Evolutionary conservation across 2,329 filamentous ascomycete species (phyloP), one percentile per base, ranked within the genome.

Genomic region (Apiospora pterosperma): DNA sequence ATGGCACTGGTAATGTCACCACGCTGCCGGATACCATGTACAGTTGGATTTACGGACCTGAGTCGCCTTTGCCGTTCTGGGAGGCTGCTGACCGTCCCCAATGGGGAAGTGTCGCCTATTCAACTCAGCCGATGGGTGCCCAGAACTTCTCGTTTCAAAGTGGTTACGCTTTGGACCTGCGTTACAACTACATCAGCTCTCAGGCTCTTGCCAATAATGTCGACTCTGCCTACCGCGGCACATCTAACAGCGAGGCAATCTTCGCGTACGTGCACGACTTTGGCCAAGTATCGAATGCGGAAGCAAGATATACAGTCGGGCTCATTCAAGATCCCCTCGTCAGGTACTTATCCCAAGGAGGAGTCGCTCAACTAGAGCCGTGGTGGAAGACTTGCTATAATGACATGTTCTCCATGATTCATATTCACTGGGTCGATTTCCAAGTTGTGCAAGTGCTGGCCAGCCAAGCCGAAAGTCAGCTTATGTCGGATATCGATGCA

Each of bases 11-110:
- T 19, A 75, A 75, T 4, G 31, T 63, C 19, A 75, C 90, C 52
- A 88, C 90, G 76, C 86, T 85, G 0, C 90, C 86, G 65, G 90
- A 88, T 0, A 92, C 90, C 81, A 91, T 93, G 71, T 73, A 78
- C 3, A 83, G 82, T 8, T 82, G 85, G 16, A 81, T 87, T 60
- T 81, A 85, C n/a, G 78, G 94, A 38, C 81, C 94, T 23, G 79
- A 79, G 11, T 92, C 88, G 73, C 91, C 94, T 72, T 91, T 92
- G 68, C 72, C 84, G 41, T 92, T 96, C 72, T 92, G 90, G 69
- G 74, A 82, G 3, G 84, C 84, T 60, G 87, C 88, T 7, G 81
- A 81, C 1, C 74, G 77, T 14, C 80, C 93, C 31, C 90, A 90
- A 2, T 79, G 80, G 59, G 90, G 92, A 67, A 94, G 93, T 74